Conservation (phyloP, 202 grass and related monocot species). For the Elaeis oleifera region DNA sequence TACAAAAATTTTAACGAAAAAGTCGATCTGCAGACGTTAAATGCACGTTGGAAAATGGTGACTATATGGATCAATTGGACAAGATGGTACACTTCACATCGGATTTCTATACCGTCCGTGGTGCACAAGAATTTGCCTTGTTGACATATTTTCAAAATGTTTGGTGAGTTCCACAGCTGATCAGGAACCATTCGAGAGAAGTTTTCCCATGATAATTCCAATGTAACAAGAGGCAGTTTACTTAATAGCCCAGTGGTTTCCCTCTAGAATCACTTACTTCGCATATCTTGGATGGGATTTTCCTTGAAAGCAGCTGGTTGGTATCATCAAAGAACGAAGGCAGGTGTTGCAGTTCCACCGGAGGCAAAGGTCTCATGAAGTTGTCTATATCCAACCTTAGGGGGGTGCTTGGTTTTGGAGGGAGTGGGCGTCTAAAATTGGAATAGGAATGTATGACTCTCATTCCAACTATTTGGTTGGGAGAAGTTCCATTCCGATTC, state of each 20-base stretch:
- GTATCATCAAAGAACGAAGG: conserved; percentile 65
- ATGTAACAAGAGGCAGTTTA: conserved; percentile 57
- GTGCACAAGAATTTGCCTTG: conserved; percentile 3
- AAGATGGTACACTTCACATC: no score
- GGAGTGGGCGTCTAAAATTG: no score
- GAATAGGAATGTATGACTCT: no score
- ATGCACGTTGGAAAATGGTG: no score
- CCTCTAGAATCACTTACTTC: conserved; percentile 52
- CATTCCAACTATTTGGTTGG: no score
- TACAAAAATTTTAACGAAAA: no score
- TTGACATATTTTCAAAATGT: conserved; percentile 62
- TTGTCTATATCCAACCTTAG: conserved; percentile 53
- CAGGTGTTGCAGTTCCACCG: conserved; percentile 44
- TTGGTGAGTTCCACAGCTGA: conserved; percentile 58
- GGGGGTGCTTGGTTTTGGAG: no score
- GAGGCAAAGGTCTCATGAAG: conserved; percentile 56
- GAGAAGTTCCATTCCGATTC: no score
- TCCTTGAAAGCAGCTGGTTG: conserved; percentile 60
- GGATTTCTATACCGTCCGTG: no score
- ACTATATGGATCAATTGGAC: no score
- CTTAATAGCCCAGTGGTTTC: conserved; percentile 66
- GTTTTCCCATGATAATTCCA: conserved; percentile 74
- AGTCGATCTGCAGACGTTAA: no score
- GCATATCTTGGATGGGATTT: conserved; percentile 51
- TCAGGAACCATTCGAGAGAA: conserved; percentile 49